Evolutionary conservation across 495 filamentous ascomycete species (phyloP), one percentile per base, ranked within the genome.

Genomic region (Ascodesmis nigricans): DNA sequence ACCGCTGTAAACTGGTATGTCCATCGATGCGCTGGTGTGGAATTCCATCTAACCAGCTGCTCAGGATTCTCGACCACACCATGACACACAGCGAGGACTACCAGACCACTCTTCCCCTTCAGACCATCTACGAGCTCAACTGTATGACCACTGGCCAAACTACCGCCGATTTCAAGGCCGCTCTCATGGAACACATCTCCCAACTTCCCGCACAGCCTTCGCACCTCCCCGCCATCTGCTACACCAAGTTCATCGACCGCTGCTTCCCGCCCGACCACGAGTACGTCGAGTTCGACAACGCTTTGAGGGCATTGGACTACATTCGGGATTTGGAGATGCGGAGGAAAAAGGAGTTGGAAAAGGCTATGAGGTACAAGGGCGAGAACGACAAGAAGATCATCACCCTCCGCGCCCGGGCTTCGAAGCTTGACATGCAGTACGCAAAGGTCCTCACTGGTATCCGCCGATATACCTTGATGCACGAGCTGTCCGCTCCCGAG

Each of bases 101-200:
- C n/a, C 13, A 14, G 1, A 31, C 26, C 6, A 29, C 40, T 17
- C 70, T 80, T 25, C 75, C 75, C 10, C 59, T 80, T 14, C 66
- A 73, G 33, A 75, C 68, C 37, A 77, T 78, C 62, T 80, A 79
- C 51, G 64, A 62, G 9, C 59, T 80, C 52, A 80, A 80, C 46
- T 72, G 64, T 39, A 59, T 66, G 25, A 63, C 67, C 16, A 38
- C 57, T 19, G 55, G 51, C 49, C 59, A 45, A 38, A 50, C 65
- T 3, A 61, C 67, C 7, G 62, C 67, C 21, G 63, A 74, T 42
- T 75, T 80, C 50, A 65, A 64, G 28, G 60, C 66, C 7, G 56
- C 61, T 27, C 53, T 80, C 43, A 66, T 72, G 50, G 56, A 65
- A 31, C 69, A 77, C 44, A 68, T 78, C 35, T 60, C 65, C 20